Evolutionary conservation across 768 basidiomycete genomes (phyloP).

Genomic region (Pisolithus tinctorius): DNA sequence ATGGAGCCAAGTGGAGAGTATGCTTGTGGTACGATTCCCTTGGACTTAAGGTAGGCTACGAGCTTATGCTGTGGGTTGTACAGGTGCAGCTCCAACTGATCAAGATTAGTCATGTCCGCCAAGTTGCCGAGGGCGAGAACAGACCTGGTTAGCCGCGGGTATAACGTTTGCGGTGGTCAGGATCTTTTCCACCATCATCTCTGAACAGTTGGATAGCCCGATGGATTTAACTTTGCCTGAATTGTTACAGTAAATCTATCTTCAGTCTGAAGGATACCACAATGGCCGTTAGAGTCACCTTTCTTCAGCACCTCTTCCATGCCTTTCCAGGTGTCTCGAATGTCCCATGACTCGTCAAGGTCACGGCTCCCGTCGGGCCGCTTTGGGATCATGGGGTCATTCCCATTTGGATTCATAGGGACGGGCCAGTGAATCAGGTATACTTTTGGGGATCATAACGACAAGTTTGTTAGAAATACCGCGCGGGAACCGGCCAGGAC

Average conservation of each 20-base stretch:
- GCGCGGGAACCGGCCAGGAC: neutral
- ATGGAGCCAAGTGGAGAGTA: slow-evolving; percentile 78
- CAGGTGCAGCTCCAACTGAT: slow-evolving; percentile 64
- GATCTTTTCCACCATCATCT: slow-evolving; percentile 61
- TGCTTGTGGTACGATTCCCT: slow-evolving; percentile 67
- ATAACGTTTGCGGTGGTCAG: slow-evolving; percentile 58
- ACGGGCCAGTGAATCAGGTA: slow-evolving; percentile 81
- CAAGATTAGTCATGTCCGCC: neutral
- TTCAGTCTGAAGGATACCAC: neutral
- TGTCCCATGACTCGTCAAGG: slow-evolving; percentile 56
- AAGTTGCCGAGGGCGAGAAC: slow-evolving; percentile 9
- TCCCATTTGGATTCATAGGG: slow-evolving; percentile 63
- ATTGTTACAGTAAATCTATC: slow-evolving; percentile 1
- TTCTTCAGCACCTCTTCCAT: slow-evolving; percentile 70
- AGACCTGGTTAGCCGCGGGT: slow-evolving; percentile 69
- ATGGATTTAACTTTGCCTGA: slow-evolving; percentile 59
- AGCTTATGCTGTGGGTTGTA: slow-evolving; percentile 74
- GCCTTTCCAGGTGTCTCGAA: slow-evolving; percentile 75
- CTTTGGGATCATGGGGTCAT: slow-evolving; percentile 50
- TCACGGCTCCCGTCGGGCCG: slow-evolving; percentile 62
- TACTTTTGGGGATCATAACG: slow-evolving; percentile 25
- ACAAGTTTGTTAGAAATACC: neutral
- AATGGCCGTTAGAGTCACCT: slow-evolving; percentile 33
- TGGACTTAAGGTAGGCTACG: slow-evolving; percentile 50
- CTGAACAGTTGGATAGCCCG: slow-evolving; percentile 74